A percentile compares a stretch with the other conserved stretches of the same genome.
Conservation (phyloP, 1,139 yeast genomes). For the Debaryomycetaceae sp. region DNA sequence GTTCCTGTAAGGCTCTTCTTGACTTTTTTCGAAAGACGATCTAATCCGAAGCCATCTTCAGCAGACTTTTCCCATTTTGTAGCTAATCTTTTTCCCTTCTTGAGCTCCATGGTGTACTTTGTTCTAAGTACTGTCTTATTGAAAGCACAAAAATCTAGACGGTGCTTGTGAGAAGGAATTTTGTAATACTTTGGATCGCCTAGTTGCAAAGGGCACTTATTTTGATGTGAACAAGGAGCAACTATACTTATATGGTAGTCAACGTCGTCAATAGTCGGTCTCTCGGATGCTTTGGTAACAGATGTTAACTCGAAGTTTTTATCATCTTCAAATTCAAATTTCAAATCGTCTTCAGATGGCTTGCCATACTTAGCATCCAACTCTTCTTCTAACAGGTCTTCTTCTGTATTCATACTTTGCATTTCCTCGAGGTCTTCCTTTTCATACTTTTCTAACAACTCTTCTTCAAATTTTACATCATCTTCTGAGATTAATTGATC, state of each 20-base stretch:
- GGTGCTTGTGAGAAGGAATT: slow-evolving; percentile 57
- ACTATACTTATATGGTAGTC: slow-evolving; percentile 60
- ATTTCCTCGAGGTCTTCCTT: slow-evolving; percentile 14
- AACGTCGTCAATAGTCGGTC: slow-evolving; percentile 21
- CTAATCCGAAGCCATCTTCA: slow-evolving; percentile 51
- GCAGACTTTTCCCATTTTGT: slow-evolving; percentile 65
- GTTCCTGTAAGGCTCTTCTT: slow-evolving; percentile 46
- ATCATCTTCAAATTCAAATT: slow-evolving; percentile 46
- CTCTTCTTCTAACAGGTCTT: slow-evolving; percentile 31
- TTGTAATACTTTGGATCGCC: slow-evolving; percentile 68
- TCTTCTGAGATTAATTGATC: slow-evolving; percentile 36
- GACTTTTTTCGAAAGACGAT: slow-evolving; percentile 22
- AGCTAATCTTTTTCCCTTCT: slow-evolving; percentile 74
- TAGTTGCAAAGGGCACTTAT: slow-evolving; percentile 80
- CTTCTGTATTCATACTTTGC: slow-evolving; percentile 6
- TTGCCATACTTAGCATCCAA: slow-evolving; percentile 39
- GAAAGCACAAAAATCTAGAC: slow-evolving; percentile 73
- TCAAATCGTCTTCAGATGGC: slow-evolving; percentile 41
- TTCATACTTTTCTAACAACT: slow-evolving; percentile 27
- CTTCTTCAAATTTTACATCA: slow-evolving; percentile 30
- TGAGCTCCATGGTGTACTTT: slow-evolving; percentile 69
- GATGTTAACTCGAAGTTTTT: slow-evolving; percentile 39
- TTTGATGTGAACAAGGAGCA: slow-evolving; percentile 93
- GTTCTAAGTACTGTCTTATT: slow-evolving; percentile 76
- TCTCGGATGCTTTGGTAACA: slow-evolving; percentile 7